Conservation (phyloP, 2,329 filamentous ascomycete species). For the Metarhizium humberi region DNA sequence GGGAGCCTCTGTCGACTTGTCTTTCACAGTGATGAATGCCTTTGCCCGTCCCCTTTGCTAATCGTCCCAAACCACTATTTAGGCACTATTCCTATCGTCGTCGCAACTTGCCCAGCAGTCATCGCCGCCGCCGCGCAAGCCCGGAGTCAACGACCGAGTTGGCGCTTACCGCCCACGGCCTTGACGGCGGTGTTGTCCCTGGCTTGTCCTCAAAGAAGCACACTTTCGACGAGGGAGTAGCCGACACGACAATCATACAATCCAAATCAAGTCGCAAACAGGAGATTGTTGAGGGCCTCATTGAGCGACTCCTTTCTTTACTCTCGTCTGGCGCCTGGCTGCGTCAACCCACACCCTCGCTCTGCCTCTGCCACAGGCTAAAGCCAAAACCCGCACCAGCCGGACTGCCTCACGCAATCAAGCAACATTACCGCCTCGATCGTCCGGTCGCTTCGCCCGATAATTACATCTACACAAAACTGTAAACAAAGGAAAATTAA, state of each 20-base stretch:
- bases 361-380: background rate
- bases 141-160: constrained; percentile 16
- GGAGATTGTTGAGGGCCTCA: background rate
- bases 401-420: constrained; percentile 13
- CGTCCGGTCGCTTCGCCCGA: constrained; percentile 11
- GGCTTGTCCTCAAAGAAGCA: constrained; percentile 11
- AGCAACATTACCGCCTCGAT: constrained; percentile 10
- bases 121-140: constrained; percentile 22
- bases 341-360: constrained; percentile 13
- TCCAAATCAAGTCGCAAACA: background rate
- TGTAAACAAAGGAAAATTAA: background rate
- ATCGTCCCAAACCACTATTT: background rate
- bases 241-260: constrained; percentile 9
- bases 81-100: background rate
- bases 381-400: constrained; percentile 24
- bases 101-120: constrained; percentile 7
- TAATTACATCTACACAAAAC: constrained; percentile 6
- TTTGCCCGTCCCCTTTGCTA: constrained; percentile 1
- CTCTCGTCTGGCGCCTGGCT: constrained; percentile 10
- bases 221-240: constrained; percentile 9
- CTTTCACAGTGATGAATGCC: background rate
- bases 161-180: constrained; percentile 25
- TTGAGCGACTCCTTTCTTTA: constrained; percentile 7
- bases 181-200: constrained; percentile 19
- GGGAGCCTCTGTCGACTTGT: background rate